Conservation (phyloP, 495 filamentous ascomycete genomes). For the Hamigera avellanea region DNA sequence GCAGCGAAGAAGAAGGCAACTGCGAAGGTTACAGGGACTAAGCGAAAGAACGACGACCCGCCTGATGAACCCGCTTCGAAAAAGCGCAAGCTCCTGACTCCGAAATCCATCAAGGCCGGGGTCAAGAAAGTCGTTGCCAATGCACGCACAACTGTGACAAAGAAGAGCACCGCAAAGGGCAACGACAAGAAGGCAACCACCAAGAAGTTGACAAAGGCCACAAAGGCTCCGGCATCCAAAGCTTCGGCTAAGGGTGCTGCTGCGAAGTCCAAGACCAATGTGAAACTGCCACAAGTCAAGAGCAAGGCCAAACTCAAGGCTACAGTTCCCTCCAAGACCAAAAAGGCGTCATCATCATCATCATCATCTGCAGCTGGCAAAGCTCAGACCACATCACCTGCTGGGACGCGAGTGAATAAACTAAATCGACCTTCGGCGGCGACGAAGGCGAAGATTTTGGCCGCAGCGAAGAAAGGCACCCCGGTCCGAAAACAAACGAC, state of each 20-base stretch:
- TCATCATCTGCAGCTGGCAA: conserved; percentile 1
- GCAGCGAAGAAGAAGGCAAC: conserved; percentile 25
- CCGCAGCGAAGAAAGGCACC: conserved; percentile 16
- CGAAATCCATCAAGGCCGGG: conserved; percentile 24
- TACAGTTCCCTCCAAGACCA: conserved; percentile 2
- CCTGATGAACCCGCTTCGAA: conserved; percentile 18
- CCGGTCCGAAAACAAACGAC: conserved; percentile 6
- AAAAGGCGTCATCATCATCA: too few relatives aligned
- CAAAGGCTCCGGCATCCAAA: conserved; percentile 11
- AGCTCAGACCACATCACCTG: conserved; percentile 4
- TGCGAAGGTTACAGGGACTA: conserved; percentile 14
- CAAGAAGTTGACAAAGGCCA: conserved; percentile 10
- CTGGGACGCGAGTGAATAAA: conserved; percentile 9
- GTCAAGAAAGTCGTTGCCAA: conserved; percentile 26
- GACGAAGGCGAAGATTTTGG: conserved; percentile 23
- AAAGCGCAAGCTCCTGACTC: conserved; percentile 21
- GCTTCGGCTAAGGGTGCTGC: conserved; percentile 6
- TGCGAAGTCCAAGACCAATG: conserved; percentile 5
- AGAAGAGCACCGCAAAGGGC: conserved; percentile 6
- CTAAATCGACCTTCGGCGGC: conserved; percentile 23
- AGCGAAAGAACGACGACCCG: conserved; percentile 18
- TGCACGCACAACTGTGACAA: conserved; percentile 9
- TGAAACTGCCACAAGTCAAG: conserved; percentile 3
- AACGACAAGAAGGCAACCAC: conserved; percentile 20
- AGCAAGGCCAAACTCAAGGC: conserved; percentile 7